A percentile compares a stretch with the other conserved stretches of the same genome.
Conservation (phyloP, 2,329 filamentous ascomycete genomes). For the Aspergillus sp. region DNA sequence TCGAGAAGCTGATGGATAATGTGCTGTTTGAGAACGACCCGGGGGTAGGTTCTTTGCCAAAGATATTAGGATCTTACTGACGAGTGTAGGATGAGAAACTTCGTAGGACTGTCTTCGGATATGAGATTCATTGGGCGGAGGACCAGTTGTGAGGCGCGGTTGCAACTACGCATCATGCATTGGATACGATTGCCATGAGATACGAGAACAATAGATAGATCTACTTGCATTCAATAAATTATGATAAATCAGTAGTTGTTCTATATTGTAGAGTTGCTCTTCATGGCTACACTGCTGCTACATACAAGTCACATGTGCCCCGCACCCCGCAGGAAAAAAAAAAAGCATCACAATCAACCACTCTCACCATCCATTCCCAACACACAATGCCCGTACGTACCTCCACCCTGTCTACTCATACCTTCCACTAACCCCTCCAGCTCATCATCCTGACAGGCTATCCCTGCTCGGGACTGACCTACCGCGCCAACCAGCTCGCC, state of each 20-base stretch:
- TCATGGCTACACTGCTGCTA: background rate
- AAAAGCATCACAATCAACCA: conserved; percentile 2
- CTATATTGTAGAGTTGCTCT: background rate
- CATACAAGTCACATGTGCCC: conserved; percentile 13
- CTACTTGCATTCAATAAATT: background rate
- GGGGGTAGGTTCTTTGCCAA: conserved; percentile 52
- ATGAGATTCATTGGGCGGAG: conserved; percentile 63
- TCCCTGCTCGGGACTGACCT: conserved; percentile 62
- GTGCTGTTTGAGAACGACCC: conserved; percentile 88
- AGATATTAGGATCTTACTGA: background rate
- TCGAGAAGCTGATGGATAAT: conserved; percentile 78
- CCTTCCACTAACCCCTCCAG: conserved; percentile 31
- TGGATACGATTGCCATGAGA: background rate
- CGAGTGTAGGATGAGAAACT: conserved; percentile 65
- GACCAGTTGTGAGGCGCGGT: conserved; percentile 22
- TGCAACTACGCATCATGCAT: background rate
- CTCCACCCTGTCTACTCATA: background rate
- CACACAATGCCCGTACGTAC: conserved; percentile 28
- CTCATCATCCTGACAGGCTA: conserved; percentile 62
- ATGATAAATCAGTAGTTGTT: background rate
- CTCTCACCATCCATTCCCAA: background rate
- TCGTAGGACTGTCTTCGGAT: conserved; percentile 78
- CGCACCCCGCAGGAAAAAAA: conserved; percentile 12
- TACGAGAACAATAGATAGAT: background rate
- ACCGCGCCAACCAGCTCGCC: conserved; percentile 58